Conservation (phyloP, 768 basidiomycete genomes). For the Panus rudis region DNA sequence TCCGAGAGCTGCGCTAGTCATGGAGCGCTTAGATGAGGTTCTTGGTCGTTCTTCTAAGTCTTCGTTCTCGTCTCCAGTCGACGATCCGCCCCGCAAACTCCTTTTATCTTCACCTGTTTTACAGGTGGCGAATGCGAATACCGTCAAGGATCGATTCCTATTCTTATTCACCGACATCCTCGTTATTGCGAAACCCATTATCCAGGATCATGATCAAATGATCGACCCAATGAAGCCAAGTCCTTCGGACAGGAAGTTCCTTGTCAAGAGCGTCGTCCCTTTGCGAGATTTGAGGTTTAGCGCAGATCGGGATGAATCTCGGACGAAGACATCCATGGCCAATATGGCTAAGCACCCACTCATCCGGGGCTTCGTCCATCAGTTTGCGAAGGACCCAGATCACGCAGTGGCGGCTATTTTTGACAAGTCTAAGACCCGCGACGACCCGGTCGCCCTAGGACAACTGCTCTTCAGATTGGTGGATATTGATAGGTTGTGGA, state of each 20-base stretch:
- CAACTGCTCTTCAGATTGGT: constrained; percentile 73
- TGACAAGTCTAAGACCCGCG: constrained; percentile 47
- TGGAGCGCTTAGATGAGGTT: constrained; percentile 67
- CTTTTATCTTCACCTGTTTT: constrained; percentile 80
- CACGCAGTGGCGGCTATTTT: constrained; percentile 68
- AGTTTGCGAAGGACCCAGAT: constrained; percentile 78
- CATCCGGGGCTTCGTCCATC: constrained; percentile 66
- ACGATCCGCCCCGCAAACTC: constrained; percentile 83
- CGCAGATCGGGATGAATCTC: constrained; percentile 62
- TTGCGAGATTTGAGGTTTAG: constrained; percentile 62
- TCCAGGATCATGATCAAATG: constrained; percentile 58
- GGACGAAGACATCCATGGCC: constrained; percentile 33
- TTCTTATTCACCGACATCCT: constrained; percentile 97
- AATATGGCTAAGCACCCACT: constrained; percentile 48
- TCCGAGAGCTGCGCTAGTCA: constrained; percentile 43
- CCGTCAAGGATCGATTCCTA: constrained; percentile 91
- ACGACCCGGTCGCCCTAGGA: constrained; percentile 72
- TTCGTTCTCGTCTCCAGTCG: constrained; percentile 53
- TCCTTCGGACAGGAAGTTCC: constrained; percentile 64
- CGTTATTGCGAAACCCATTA: constrained; percentile 85
- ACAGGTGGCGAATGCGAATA: constrained; percentile 91
- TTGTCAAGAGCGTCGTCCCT: constrained; percentile 86
- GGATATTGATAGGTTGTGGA: constrained; percentile 73
- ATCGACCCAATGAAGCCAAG: constrained; percentile 51
- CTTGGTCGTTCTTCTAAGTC: constrained; percentile 55